These are phyloP conservation scores for Penicillium sp. DNA, from an alignment of 2,329 filamentous ascomycete species.

Conservation along the genomic window DNA sequence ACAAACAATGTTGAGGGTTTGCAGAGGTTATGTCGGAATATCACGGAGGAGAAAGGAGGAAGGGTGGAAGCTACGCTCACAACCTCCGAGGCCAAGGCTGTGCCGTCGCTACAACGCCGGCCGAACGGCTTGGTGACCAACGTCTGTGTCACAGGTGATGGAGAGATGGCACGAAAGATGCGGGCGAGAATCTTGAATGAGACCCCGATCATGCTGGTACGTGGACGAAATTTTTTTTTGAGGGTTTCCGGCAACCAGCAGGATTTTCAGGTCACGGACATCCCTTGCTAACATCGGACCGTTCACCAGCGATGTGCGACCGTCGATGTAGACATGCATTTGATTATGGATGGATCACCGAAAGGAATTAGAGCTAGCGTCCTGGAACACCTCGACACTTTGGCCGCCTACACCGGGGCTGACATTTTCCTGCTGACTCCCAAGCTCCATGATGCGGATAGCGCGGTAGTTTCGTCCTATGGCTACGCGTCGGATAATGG, in stretches of 20 bases:
- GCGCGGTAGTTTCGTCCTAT: conserved; percentile 69
- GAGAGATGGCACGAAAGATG: conserved; percentile 84
- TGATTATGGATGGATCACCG: conserved; percentile 73
- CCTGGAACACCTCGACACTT: conserved; percentile 78
- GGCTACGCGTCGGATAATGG: conserved; percentile 76
- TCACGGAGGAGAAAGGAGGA: conserved; percentile 65
- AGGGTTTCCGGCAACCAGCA: background rate
- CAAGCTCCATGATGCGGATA: conserved; percentile 75
- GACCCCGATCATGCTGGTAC: conserved; percentile 87
- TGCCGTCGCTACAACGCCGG: conserved; percentile 47
- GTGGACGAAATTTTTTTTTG: conserved; percentile 36
- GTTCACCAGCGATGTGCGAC: conserved; percentile 74
- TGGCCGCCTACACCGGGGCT: conserved; percentile 84
- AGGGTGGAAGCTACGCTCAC: conserved; percentile 81
- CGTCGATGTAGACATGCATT: conserved; percentile 86
- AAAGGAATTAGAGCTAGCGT: conserved; percentile 71
- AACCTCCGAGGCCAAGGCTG: conserved; percentile 72
- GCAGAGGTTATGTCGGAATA: conserved; percentile 73
- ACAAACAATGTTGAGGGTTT: conserved; percentile 79
- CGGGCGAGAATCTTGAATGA: conserved; percentile 86
- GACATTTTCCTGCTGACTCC: conserved; percentile 95
- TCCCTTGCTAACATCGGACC: conserved; percentile 20
- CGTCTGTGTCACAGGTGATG: conserved; percentile 83
- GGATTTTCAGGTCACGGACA: conserved; percentile 6
- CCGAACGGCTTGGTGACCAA: conserved; percentile 70